These are phyloP conservation scores for Lentinula aciculospora DNA, from an alignment of 768 basidiomycete species.

Conservation along the genomic window DNA sequence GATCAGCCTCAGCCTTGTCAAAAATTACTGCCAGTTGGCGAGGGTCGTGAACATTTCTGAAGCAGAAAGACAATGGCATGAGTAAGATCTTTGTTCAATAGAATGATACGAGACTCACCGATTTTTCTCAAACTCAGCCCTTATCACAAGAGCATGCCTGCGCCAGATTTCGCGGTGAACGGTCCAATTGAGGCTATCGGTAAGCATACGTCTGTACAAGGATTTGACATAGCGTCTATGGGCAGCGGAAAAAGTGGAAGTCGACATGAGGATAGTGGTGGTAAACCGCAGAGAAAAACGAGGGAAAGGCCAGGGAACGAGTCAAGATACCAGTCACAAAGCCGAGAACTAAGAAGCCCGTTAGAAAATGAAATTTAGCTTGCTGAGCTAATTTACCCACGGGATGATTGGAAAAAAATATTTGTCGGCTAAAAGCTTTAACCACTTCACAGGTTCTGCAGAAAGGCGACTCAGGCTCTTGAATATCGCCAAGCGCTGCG, in stretches of 20 bases:
- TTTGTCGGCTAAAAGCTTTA: too few species aligned
- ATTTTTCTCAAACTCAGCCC: conserved; percentile 92
- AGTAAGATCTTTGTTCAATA: conserved; percentile 1
- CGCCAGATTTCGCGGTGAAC: conserved; percentile 85
- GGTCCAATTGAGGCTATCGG: conserved; percentile 87
- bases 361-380: neutral
- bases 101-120: conserved; percentile 44
- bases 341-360: neutral
- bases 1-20: conserved; percentile 70
- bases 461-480: neutral
- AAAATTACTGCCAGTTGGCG: conserved; percentile 74
- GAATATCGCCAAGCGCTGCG: neutral
- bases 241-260: conserved; percentile 61
- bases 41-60: conserved; percentile 80
- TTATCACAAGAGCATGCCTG: conserved; percentile 73
- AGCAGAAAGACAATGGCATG: neutral
- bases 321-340: neutral
- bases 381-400: neutral
- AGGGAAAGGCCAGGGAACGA: conserved; percentile 1
- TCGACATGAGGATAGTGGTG: conserved; percentile 46
- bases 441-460: too few species aligned
- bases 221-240: conserved; percentile 87
- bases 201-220: conserved; percentile 82
- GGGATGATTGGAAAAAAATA: neutral
- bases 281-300: conserved; percentile 9